Evolutionary conservation across 169 alveolate genomes (phyloP), one percentile per base, ranked within the genome.

Genomic region (Babesia sp.): DNA sequence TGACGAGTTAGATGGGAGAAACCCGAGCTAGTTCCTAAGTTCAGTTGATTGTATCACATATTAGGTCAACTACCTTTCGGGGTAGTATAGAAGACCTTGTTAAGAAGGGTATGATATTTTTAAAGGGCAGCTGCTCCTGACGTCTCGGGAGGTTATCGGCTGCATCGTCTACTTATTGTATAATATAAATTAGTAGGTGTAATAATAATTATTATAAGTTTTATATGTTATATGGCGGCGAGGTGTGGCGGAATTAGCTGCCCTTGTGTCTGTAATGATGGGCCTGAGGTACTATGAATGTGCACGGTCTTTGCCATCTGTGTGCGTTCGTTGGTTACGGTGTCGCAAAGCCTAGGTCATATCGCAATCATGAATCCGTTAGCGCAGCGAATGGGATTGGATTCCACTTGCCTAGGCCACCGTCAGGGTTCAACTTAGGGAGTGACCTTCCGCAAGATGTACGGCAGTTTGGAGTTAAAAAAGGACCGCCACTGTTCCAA

Each of bases 241-340:
- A 24, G 28, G 3, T 48, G 57, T 14, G 20, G 20, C 36, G 29
- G 28, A 5, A 1, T 1, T 3, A 16, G 28, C 26, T 16, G 57
- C 36, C 57, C 1, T 2, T 48, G 9, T 16, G 31, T 33, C 36
- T 48, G 57, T 16, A 3, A 36, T 39, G 50, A 16, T 11, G 55
- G 41, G 29, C 7, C 29, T 24, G 16, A 8, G n/a, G 28, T n/a
- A 64, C 50, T 28, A 64, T 64, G 74, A 64, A 64, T 22, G 54
- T 64, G 59, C 51, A 26, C 51, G 74, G 63, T 2, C 5, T 64
- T 28, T 64, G 28, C 61, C 74, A 64, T 8, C 24, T 50, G 54
- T 48, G 74, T 34, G 44, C 74, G 20, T 64, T 64, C 54, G 54
- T 64, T 16, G 61, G 61, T 29, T 45, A 7, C 58, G 29, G 42